Evolutionary conservation across 768 basidiomycete genomes (phyloP).

Genomic region (Tricholoma hemisulphureum): DNA sequence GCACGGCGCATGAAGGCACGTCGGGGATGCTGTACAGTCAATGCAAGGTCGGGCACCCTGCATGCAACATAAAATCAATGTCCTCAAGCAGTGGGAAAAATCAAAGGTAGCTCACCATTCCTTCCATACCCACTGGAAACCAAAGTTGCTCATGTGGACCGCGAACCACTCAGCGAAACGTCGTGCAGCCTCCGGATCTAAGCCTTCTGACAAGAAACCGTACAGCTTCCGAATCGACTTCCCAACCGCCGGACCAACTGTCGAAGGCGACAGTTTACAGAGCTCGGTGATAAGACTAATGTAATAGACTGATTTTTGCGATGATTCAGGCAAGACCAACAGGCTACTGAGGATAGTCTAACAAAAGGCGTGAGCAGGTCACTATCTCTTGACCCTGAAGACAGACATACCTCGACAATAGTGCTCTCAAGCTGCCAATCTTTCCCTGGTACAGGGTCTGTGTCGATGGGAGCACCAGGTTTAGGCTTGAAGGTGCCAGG

Average conservation of each 20-base stretch:
- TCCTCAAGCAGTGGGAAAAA: background rate
- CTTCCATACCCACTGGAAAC: constrained; percentile 98
- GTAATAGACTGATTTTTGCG: constrained; percentile 81
- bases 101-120: constrained; percentile 70
- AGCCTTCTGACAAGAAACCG: constrained; percentile 69
- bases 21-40: constrained; percentile 78
- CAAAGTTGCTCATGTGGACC: constrained; percentile 96
- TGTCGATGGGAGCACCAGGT: constrained; percentile 54
- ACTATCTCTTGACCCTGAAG: background rate
- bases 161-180: constrained; percentile 95
- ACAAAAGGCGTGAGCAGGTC: constrained; percentile 1
- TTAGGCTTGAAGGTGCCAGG: constrained; percentile 83
- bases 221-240: constrained; percentile 92
- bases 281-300: constrained; percentile 87
- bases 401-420: constrained; percentile 67
- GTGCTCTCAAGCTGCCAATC: constrained; percentile 90
- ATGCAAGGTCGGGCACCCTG: constrained; percentile 83
- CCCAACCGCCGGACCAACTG: constrained; percentile 94
- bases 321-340: constrained; percentile 74
- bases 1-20: constrained; percentile 85
- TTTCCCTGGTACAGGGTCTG: constrained; percentile 56
- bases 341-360: constrained; percentile 73
- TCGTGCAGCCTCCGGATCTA: constrained; percentile 81
- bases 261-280: constrained; percentile 89
- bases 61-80: constrained; percentile 1